Evolutionary conservation across 2,329 filamentous ascomycete species (phyloP).

Genomic region (Periconia macrospinosa): DNA sequence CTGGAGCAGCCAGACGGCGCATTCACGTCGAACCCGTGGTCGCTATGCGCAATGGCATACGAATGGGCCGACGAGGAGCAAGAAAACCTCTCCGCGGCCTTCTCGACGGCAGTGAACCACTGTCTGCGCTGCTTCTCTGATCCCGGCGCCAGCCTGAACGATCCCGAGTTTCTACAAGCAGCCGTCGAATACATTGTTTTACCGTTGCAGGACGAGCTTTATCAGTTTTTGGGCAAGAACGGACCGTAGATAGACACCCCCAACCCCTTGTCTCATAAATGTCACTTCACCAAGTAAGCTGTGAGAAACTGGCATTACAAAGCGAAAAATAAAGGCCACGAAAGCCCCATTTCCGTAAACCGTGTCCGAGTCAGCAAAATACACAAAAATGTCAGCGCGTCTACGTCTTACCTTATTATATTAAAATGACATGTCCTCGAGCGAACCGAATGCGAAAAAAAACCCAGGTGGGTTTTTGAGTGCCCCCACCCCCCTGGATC

Average conservation of each 20-base stretch:
- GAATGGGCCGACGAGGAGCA: conserved; percentile 38
- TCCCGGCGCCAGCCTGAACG: conserved; percentile 35
- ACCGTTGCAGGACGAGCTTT: conserved; percentile 40
- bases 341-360: too few relatives aligned
- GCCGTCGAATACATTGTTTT: conserved; percentile 41
- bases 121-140: conserved; percentile 38
- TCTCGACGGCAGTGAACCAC: conserved; percentile 35
- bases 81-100: conserved; percentile 40
- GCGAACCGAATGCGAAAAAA: too few relatives aligned
- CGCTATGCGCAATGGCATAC: conserved; percentile 35
- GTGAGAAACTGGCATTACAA: too few relatives aligned
- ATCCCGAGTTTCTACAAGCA: conserved; percentile 38
- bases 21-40: conserved; percentile 27
- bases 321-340: too few relatives aligned
- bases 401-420: too few relatives aligned
- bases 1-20: conserved; percentile 17
- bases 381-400: too few relatives aligned
- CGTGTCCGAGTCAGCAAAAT: too few relatives aligned
- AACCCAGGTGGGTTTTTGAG: too few relatives aligned
- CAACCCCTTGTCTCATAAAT: too few relatives aligned
- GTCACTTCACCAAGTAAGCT: too few relatives aligned
- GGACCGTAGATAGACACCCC: conserved; percentile 10
- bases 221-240: conserved; percentile 38
- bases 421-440: too few relatives aligned
- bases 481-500: too few relatives aligned